Percentiles rank a stretch among this genome's conserved stretches.
These are phyloP conservation scores for Rasamsonia emersonii DNA, from an alignment of 2,329 filamentous ascomycete genomes.

Conservation along the genomic window DNA sequence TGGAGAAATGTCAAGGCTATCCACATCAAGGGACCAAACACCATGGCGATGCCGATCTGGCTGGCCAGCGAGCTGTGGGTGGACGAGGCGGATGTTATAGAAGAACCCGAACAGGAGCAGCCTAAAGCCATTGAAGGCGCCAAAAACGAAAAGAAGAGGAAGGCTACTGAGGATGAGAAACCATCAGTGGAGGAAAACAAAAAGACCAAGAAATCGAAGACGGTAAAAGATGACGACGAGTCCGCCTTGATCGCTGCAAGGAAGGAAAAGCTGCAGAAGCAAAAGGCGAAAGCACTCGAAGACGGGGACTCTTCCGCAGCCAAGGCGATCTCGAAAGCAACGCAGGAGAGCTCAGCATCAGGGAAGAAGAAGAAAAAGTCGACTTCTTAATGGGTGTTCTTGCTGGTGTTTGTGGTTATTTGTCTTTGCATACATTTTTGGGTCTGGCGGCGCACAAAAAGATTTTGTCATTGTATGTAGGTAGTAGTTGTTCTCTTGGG, in stretches of 20 bases:
- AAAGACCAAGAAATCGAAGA: conserved; percentile 34
- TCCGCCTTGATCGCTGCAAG: conserved; percentile 24
- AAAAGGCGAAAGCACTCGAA: conserved; percentile 40
- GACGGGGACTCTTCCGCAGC: conserved; percentile 31
- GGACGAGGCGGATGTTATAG: conserved; percentile 64
- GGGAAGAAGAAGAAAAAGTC: no score
- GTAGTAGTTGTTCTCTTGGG: no score
- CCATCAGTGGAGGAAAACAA: conserved; percentile 21
- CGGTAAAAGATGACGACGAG: conserved; percentile 31
- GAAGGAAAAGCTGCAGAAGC: conserved; percentile 42
- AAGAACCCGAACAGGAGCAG: conserved; percentile 29
- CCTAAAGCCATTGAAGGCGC: conserved; percentile 25
- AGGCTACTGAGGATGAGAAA: conserved; percentile 22
- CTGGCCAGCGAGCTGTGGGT: conserved; percentile 86
- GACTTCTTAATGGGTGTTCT: no score
- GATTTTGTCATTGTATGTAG: no score
- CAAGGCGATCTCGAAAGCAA: no score
- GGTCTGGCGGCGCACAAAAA: no score
- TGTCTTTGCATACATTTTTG: no score
- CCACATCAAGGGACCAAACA: conserved; percentile 85
- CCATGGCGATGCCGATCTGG: conserved; percentile 88
- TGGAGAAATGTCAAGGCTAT: conserved; percentile 80
- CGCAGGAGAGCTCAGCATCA: no score
- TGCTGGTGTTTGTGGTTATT: no score
- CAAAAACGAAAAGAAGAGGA: conserved; percentile 49